Evolutionary conservation across 306 rosid genomes (phyloP).

Genomic region (Vicia sativa): DNA sequence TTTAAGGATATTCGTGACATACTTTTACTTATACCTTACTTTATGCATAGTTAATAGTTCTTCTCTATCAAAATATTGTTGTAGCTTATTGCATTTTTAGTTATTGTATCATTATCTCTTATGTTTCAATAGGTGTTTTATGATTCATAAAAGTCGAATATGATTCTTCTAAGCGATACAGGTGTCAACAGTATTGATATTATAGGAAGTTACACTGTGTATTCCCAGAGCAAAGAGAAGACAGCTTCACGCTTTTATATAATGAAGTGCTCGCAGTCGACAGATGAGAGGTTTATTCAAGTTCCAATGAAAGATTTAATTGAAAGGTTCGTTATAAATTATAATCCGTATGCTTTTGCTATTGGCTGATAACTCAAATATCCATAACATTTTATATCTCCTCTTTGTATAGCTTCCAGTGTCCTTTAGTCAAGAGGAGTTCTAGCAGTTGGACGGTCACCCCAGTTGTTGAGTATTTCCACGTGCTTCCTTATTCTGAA

Average conservation of each 20-base stretch:
- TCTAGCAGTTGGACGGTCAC: constrained; percentile 57
- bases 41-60: background rate
- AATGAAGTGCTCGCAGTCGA: constrained; percentile 54
- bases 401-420: constrained; percentile 61
- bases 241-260: constrained; percentile 62
- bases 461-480: constrained; percentile 67
- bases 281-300: constrained; percentile 34
- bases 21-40: too few species aligned
- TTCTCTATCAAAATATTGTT: constrained; percentile 14
- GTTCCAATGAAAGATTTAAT: constrained; percentile 62
- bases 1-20: too few species aligned
- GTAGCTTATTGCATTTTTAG: constrained; percentile 32
- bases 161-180: constrained; percentile 41
- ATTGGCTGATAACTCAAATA: constrained; percentile 19
- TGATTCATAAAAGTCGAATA: constrained; percentile 22
- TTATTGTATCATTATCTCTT: constrained; percentile 21
- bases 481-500: constrained; percentile 77
- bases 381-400: constrained; percentile 33
- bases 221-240: constrained; percentile 69
- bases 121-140: constrained; percentile 5
- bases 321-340: constrained; percentile 65
- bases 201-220: constrained; percentile 57
- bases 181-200: constrained; percentile 62
- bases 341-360: background rate
- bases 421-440: constrained; percentile 56